Evolutionary conservation across 768 basidiomycete genomes (phyloP).

Genomic region (Kwoniella dejecticola): DNA sequence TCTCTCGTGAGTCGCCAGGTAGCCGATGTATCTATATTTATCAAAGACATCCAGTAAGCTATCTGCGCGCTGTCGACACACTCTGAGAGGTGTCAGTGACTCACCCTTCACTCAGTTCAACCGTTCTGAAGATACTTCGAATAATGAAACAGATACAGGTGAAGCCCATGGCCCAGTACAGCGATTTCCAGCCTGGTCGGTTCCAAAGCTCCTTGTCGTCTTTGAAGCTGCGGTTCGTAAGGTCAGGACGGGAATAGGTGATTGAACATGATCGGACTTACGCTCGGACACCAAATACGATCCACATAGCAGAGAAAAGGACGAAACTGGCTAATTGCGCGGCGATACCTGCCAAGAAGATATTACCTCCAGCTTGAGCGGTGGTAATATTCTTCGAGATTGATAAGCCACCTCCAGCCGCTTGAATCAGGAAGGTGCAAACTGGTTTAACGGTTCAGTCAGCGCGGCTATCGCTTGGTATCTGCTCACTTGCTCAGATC

Average conservation of each 20-base stretch:
- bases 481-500: too few species aligned
- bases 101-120: constrained; percentile 52
- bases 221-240: constrained; percentile 22
- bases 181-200: constrained; percentile 49
- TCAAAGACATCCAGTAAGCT: neutral
- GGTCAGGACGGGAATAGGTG: neutral
- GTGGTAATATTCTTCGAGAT: constrained; percentile 36
- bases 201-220: constrained; percentile 46
- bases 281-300: constrained; percentile 45
- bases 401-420: constrained; percentile 52
- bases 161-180: constrained; percentile 53
- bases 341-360: constrained; percentile 55
- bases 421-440: constrained; percentile 54
- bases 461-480: too few species aligned
- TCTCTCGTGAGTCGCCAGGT: constrained; percentile 52
- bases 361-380: constrained; percentile 46
- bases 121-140: constrained; percentile 52
- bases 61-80: too few species aligned
- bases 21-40: constrained; percentile 45
- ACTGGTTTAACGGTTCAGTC: constrained; percentile 19
- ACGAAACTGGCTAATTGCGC: constrained; percentile 51
- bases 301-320: constrained; percentile 48
- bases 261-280: constrained; percentile 27
- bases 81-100: too few species aligned
- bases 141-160: constrained; percentile 55